Conservation (phyloP, 768 basidiomycete genomes). For the Suillus variegatus region DNA sequence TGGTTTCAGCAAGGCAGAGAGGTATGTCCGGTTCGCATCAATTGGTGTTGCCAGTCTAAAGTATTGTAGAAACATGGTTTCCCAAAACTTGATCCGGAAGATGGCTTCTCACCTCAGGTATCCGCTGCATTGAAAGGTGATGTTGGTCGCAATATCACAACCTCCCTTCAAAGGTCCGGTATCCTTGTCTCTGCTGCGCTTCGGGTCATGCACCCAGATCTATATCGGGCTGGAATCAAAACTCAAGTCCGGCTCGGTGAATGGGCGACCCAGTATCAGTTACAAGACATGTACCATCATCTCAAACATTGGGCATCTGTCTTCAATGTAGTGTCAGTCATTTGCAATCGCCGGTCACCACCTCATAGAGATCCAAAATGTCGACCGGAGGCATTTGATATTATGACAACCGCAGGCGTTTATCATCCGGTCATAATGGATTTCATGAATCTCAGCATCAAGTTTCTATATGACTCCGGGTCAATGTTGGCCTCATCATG, state of each 20-base stretch:
- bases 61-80: neutral
- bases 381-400: neutral
- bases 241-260: neutral
- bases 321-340: neutral
- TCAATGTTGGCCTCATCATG: neutral
- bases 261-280: neutral
- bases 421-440: neutral
- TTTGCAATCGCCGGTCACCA: neutral
- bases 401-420: neutral
- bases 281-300: neutral
- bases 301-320: neutral
- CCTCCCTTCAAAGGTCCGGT: neutral
- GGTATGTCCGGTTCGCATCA: neutral
- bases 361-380: neutral
- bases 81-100: neutral
- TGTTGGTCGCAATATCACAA: neutral
- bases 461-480: neutral
- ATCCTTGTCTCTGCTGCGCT: neutral
- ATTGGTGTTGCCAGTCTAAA: neutral
- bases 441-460: neutral
- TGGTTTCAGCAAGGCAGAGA: conserved; percentile 1
- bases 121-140: neutral
- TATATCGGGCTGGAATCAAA: neutral
- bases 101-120: neutral
- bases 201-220: neutral